A percentile compares a stretch with the other conserved stretches of the same genome.
Evolutionary conservation across 75 land plant species (phyloP).

Genomic region (Isoetes taiwanensis): DNA sequence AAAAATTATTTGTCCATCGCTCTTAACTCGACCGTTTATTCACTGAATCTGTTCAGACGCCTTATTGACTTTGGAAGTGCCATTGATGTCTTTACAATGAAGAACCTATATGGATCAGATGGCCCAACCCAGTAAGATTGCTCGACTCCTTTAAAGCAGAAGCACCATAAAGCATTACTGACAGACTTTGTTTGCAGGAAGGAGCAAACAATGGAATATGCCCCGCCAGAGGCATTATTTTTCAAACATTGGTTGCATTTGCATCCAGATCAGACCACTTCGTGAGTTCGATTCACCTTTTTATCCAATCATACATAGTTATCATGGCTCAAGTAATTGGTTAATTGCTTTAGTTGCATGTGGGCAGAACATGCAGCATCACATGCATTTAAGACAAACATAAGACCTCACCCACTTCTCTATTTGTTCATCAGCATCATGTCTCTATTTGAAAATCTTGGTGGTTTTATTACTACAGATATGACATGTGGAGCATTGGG

Average conservation of each 20-base stretch:
- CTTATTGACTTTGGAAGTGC: constrained; percentile 99
- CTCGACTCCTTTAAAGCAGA: background rate
- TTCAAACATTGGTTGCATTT: constrained; percentile 53
- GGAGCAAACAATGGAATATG: constrained; percentile 81
- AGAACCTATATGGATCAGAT: constrained; percentile 65
- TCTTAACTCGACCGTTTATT: too few relatives aligned
- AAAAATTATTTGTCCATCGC: too few relatives aligned
- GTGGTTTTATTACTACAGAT: constrained; percentile 33
- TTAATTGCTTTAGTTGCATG: too few relatives aligned
- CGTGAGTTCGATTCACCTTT: too few relatives aligned
- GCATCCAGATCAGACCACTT: constrained; percentile 18
- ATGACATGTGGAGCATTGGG: constrained; percentile 97
- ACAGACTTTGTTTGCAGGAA: constrained; percentile 24
- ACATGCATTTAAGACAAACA: too few relatives aligned
- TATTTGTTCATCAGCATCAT: too few relatives aligned
- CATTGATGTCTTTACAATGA: constrained; percentile 61
- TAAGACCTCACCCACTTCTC: too few relatives aligned
- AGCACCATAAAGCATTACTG: background rate
- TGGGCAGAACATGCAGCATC: too few relatives aligned
- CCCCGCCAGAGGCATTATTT: constrained; percentile 86
- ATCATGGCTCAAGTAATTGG: background rate
- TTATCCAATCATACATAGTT: too few relatives aligned
- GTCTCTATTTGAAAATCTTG: too few relatives aligned
- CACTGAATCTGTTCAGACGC: too few relatives aligned
- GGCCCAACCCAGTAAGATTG: constrained; percentile 79